Evolutionary conservation across 2,329 filamentous ascomycete genomes (phyloP), one percentile per base, ranked within the genome.

Genomic region (Colletotrichum sp.): DNA sequence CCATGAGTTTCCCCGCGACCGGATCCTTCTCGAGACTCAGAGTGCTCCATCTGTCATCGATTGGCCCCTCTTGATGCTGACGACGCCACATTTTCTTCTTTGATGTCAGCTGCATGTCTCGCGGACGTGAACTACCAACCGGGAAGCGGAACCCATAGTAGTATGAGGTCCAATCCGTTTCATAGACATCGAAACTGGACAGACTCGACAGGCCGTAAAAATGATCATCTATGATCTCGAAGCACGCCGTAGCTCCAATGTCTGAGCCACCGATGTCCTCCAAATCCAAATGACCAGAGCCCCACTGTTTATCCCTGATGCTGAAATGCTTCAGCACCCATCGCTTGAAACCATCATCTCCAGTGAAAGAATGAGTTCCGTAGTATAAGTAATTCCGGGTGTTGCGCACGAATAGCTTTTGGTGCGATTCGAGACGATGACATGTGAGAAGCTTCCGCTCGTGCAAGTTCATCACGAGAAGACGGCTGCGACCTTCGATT

Each of bases 21-120:
- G 94, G 91, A 72, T 94, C 90, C 38, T 85, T 86, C 33, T 90
- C 87, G 2, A 95, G 83, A 6, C 88, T 88, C 5, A 96, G 83
- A 71, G 91, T 90, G 0, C 90, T 93, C 93, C 93, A 96, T 4
- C 92, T 89, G 77, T 95, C 92, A 76, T 95, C 93, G 18, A 95
- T 91, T 0, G 92, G 90, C 0, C 93, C 93, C 80, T 95, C 93
- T 33, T 84, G 84, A 76, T 94, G 91, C 64, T 93, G 87, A 18
- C 93, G 89, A 9, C 93, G 87, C 89, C 92, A 95, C 58, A 92
- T 87, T 24, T 84, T 83, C 57, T 81, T 78, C 69, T 87, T 86
- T n/a, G 84, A 59, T 77, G 83, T 74, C 84, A 83, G 43, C 81
- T 80, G 75, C 88, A 83, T 76, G 9, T 78, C 80, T 2, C 80